Conservation (phyloP, 768 basidiomycete genomes). For the Suillus luteus region DNA sequence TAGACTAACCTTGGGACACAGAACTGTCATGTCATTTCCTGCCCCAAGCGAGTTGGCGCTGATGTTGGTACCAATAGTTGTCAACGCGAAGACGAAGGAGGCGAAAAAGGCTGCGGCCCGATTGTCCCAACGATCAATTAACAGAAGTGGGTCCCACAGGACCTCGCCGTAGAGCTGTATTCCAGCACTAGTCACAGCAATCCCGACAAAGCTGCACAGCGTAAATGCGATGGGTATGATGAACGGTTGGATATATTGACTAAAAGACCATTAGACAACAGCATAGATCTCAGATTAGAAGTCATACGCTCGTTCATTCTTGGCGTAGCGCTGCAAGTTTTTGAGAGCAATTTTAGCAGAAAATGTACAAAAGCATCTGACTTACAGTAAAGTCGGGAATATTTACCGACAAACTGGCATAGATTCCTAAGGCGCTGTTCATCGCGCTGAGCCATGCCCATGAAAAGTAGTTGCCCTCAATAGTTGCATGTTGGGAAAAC, state of each 20-base stretch:
- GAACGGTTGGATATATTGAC: conserved; percentile 72
- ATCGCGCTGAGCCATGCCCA: conserved; percentile 81
- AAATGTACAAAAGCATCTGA: not conserved
- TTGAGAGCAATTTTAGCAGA: conserved; percentile 7
- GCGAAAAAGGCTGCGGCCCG: conserved; percentile 86
- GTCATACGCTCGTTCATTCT: conserved; percentile 60
- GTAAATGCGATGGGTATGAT: conserved; percentile 84
- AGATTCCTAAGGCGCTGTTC: conserved; percentile 77
- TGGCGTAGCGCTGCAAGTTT: conserved; percentile 65
- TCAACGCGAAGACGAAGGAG: conserved; percentile 68
- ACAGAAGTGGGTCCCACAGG: conserved; percentile 74
- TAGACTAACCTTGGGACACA: conserved; percentile 53
- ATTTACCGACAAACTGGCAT: conserved; percentile 73
- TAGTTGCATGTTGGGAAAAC: conserved; percentile 48
- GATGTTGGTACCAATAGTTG: conserved; percentile 72
- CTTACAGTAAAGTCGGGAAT: conserved; percentile 80
- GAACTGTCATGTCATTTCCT: conserved; percentile 82
- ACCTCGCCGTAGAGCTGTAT: conserved; percentile 67
- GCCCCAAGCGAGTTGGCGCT: conserved; percentile 77
- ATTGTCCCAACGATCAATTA: conserved; percentile 83
- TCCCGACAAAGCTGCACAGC: conserved; percentile 74
- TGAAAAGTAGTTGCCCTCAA: conserved; percentile 57
- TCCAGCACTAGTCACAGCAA: conserved; percentile 78
- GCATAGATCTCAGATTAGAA: not conserved
- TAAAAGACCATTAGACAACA: conserved; percentile 25